Conservation (phyloP, 208 protist species). For the Crithidia acanthocephali region DNA sequence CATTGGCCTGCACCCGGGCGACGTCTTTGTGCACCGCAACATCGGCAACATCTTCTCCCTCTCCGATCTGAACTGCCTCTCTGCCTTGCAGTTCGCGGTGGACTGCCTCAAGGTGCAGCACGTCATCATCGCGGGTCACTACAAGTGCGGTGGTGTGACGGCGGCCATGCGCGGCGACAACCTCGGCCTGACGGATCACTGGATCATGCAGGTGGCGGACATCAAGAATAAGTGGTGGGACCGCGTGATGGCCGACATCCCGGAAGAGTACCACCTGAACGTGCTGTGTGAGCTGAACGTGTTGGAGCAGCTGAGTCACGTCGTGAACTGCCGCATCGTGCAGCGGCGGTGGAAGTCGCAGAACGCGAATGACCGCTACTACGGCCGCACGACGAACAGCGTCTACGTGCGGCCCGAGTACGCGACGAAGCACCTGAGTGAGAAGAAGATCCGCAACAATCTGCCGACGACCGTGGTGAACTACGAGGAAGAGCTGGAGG, state of each 20-base stretch:
- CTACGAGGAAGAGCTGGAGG: constrained; percentile 50
- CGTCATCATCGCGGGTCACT: constrained; percentile 94
- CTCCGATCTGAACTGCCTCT: constrained; percentile 90
- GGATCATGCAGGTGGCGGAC: constrained; percentile 74
- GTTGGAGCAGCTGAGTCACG: constrained; percentile 66
- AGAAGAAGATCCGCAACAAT: constrained; percentile 12
- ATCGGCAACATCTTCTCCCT: constrained; percentile 93
- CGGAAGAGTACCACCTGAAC: constrained; percentile 50
- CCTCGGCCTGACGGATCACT: constrained; percentile 76
- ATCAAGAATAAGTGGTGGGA: constrained; percentile 74
- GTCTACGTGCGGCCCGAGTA: constrained; percentile 6
- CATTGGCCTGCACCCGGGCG: constrained; percentile 86
- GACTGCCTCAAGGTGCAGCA: constrained; percentile 93
- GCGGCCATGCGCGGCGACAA: constrained; percentile 56
- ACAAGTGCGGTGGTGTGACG: constrained; percentile 93
- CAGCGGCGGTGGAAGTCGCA: constrained; percentile 48
- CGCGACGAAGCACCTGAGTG: constrained; percentile 1
- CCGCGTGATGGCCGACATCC: constrained; percentile 53
- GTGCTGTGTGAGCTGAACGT: constrained; percentile 81
- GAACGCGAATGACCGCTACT: constrained; percentile 50
- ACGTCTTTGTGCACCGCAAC: constrained; percentile 96
- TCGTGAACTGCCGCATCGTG: constrained; percentile 73
- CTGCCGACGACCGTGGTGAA: constrained; percentile 5
- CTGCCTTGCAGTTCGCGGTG: constrained; percentile 95
- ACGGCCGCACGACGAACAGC: constrained; percentile 30